Base-by-base conservation (phyloP, 1,284 basidiomycete genomes). In the Leccinum fallax region DNA sequence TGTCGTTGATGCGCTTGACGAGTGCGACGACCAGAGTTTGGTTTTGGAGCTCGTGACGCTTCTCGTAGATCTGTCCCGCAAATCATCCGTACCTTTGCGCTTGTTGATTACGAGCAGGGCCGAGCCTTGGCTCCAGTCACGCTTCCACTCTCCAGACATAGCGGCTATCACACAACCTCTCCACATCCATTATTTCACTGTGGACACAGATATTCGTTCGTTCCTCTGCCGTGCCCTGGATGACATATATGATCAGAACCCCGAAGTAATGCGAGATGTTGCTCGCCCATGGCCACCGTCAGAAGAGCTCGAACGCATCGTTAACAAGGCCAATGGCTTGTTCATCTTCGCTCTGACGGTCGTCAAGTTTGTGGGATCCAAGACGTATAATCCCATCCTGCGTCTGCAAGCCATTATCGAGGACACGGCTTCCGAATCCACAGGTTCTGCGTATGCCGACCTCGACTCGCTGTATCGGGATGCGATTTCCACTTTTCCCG, bases 291-390 rank as follows among this genome's bases (percentile, higher is more conserved):
- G 73, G 73, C 73, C 73, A 10, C 43, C 66, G 1, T 43, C 61
- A 0, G 60, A 65, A 0, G 66, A 69, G 1, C 59, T 76, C 2
- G 65, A 66, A 9, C 58, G 48, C 0, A 54, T 74, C 1, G 64
- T 70, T 30, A 57, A 43, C 16, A 72, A 66, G 53, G 63, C 73
- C 2, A 57, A 46, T 5, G 74, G 72, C 11, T 28, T 75, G 13
- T 75, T 75, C 49, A 72, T 69, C 6, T 69, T 69, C 34, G 71
- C 74, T 0, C 43, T 60, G 11, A 69, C 63, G 0, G 63, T 71
- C n/a, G 59, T 58, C 63, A 71, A 71, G 26, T 69, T 69, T 9
- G 55, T 67, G 0, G 61, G 64, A 24, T 65, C 32, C 13, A 62
- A 49, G 51, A 55, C 32, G 10, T 58, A 69, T 13, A 55, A 67